Conservation (phyloP, 2,329 filamentous ascomycete species). For the Fusarium nurragi region DNA sequence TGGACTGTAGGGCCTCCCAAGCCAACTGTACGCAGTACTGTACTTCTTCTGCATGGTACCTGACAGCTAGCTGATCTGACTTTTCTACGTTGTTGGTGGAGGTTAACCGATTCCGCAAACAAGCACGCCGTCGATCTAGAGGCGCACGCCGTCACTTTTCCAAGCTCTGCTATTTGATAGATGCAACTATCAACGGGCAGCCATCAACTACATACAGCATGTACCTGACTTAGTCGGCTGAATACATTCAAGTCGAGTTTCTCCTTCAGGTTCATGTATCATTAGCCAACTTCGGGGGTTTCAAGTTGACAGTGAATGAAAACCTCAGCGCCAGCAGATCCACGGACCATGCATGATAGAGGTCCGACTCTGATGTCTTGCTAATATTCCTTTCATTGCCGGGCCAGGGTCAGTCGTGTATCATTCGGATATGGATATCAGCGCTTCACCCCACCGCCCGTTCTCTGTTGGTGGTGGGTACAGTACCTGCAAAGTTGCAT, state of each 20-base stretch:
- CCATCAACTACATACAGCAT: slow-evolving; percentile 14
- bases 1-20: neutral
- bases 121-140: slow-evolving; percentile 28
- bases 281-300: slow-evolving; percentile 34
- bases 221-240: neutral
- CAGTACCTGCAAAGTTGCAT: slow-evolving; percentile 28
- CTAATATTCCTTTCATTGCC: neutral
- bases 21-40: neutral
- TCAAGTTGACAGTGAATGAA: slow-evolving; percentile 15
- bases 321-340: slow-evolving; percentile 28
- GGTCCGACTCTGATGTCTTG: slow-evolving; percentile 12
- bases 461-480: slow-evolving; percentile 11
- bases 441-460: slow-evolving; percentile 22
- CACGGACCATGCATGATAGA: slow-evolving; percentile 19
- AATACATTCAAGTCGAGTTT: neutral
- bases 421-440: slow-evolving; percentile 17
- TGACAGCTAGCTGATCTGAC: slow-evolving; percentile 11
- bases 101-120: slow-evolving; percentile 20
- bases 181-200: slow-evolving; percentile 25
- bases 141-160: slow-evolving; percentile 21
- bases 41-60: slow-evolving; percentile 12
- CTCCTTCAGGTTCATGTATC: slow-evolving; percentile 4
- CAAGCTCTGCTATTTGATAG: slow-evolving; percentile 20
- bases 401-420: slow-evolving; percentile 5
- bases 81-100: neutral